Evolutionary conservation across 139 green algal species (phyloP).

Genomic region (Chlorella sp.): DNA sequence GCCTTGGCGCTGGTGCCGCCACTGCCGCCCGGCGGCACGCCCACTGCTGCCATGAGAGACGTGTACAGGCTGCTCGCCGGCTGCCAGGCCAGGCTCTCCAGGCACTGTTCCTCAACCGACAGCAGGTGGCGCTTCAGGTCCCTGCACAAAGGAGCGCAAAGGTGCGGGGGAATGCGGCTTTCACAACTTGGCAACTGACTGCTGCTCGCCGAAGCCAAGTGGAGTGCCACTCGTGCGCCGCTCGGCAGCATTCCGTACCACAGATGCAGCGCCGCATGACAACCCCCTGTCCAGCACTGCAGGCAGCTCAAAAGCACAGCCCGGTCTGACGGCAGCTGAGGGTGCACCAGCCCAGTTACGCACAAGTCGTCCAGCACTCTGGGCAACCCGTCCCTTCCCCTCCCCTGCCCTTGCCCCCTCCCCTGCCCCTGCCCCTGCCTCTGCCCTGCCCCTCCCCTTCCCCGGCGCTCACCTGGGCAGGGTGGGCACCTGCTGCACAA

Average conservation of each 20-base stretch:
- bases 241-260: no score
- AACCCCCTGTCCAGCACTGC: no score
- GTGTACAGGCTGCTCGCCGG: slow-evolving; percentile 69
- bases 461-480: slow-evolving; percentile 48
- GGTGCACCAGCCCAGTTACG: no score
- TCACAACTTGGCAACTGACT: no score
- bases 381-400: no score
- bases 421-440: neutral
- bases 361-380: no score
- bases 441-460: neutral
- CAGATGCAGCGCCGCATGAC: no score
- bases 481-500: slow-evolving; percentile 58
- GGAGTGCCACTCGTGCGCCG: no score
- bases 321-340: no score
- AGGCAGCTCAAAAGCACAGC: no score
- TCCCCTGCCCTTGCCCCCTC: no score
- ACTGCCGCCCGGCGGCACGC: neutral
- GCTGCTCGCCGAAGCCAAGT: no score
- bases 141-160: neutral
- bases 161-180: neutral
- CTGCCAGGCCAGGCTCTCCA: slow-evolving; percentile 79
- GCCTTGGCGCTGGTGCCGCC: neutral
- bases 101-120: slow-evolving; percentile 72
- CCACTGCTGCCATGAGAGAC: slow-evolving; percentile 37
- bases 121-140: slow-evolving; percentile 81